Evolutionary conservation across 768 basidiomycete species (phyloP).

Genomic region (Russula olivacea): DNA sequence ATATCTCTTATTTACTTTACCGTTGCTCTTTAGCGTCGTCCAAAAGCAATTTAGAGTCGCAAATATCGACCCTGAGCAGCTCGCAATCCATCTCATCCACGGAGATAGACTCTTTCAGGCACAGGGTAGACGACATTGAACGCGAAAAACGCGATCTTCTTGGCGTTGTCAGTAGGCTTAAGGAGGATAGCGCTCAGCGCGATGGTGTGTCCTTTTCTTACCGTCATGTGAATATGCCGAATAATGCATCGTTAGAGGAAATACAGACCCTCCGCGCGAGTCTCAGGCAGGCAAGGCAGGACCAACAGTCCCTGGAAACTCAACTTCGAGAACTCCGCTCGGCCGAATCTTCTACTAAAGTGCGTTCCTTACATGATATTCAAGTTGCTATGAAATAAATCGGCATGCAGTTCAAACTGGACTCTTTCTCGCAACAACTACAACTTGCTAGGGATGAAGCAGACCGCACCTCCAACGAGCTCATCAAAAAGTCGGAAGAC

Average conservation of each 20-base stretch:
- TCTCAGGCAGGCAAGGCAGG: too few relatives aligned
- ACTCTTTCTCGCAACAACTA: conserved; percentile 76
- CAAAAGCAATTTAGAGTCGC: conserved; percentile 44
- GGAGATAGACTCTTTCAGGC: conserved; percentile 53
- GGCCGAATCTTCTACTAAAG: too few relatives aligned
- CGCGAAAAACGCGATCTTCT: conserved; percentile 89
- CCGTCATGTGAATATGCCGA: neutral
- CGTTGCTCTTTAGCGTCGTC: conserved; percentile 37
- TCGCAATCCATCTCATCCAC: conserved; percentile 58
- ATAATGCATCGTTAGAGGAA: conserved; percentile 47
- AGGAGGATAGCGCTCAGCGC: conserved; percentile 65
- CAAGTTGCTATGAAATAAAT: conserved; percentile 11
- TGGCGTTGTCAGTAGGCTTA: conserved; percentile 73
- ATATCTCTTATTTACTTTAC: conserved; percentile 10
- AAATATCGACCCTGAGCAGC: conserved; percentile 50
- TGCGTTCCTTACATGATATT: too few relatives aligned
- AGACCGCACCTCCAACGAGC: conserved; percentile 62
- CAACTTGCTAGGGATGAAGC: conserved; percentile 70
- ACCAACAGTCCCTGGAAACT: conserved; percentile 59
- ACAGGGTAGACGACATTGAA: conserved; percentile 66
- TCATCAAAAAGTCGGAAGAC: conserved; percentile 69
- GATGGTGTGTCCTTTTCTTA: conserved; percentile 51
- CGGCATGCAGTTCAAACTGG: too few relatives aligned
- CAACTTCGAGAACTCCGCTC: too few relatives aligned
- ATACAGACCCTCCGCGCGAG: conserved; percentile 59